Percentiles rank a stretch among this genome's conserved stretches.
Evolutionary conservation across 768 basidiomycete species (phyloP).

Genomic region (Lactarius hengduanensis): DNA sequence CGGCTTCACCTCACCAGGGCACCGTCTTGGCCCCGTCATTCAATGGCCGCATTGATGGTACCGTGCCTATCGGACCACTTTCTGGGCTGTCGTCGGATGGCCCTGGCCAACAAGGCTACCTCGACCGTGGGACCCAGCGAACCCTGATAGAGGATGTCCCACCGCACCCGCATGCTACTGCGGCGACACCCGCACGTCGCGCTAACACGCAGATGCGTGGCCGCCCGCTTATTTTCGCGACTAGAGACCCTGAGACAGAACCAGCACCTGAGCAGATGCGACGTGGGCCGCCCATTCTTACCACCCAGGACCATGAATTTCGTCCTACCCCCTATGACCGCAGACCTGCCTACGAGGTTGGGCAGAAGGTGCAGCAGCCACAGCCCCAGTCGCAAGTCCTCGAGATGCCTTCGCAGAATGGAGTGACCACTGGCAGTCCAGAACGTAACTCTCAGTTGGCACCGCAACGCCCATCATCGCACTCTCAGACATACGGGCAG

Average conservation of each 20-base stretch:
- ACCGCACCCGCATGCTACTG: not conserved
- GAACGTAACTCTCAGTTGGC: slow-evolving; percentile 1
- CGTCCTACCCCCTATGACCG: slow-evolving; percentile 1
- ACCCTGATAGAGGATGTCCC: not conserved
- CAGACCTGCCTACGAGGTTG: slow-evolving; percentile 7
- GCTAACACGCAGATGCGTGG: slow-evolving; percentile 3
- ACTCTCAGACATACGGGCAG: slow-evolving; percentile 2
- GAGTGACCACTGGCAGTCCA: not conserved
- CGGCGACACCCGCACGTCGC: slow-evolving; percentile 13
- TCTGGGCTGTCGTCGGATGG: not conserved
- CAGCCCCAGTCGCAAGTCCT: not conserved
- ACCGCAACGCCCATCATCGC: not conserved
- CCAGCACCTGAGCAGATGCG: slow-evolving; percentile 6
- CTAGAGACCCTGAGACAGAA: slow-evolving; percentile 2
- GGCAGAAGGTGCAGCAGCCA: slow-evolving; percentile 2
- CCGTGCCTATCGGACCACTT: slow-evolving; percentile 1
- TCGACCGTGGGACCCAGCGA: slow-evolving; percentile 6
- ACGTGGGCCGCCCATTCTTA: slow-evolving; percentile 6
- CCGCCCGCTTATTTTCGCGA: not conserved
- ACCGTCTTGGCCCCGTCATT: not conserved
- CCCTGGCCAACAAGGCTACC: not conserved
- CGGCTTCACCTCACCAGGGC: slow-evolving; percentile 5
- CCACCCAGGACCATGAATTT: not conserved
- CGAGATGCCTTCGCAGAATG: not conserved
- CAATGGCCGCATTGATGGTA: slow-evolving; percentile 9